Evolutionary conservation across 805 yeast species (phyloP).

Genomic region (Candida gorgasii): DNA sequence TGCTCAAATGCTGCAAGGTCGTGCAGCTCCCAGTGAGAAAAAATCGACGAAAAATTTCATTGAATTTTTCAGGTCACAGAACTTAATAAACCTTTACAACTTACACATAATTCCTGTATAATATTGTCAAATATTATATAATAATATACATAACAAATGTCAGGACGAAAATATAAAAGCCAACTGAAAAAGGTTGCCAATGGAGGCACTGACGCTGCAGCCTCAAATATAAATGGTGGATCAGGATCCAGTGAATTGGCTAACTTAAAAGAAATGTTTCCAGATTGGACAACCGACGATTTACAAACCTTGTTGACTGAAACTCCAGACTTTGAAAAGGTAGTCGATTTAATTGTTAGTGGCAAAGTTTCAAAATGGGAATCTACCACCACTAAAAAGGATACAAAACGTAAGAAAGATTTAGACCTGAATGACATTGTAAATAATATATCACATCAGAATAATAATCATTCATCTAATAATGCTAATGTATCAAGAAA

Average conservation of each 20-base stretch:
- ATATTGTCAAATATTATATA: constrained; percentile 5
- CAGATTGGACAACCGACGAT: constrained; percentile 92
- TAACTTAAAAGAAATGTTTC: constrained; percentile 83
- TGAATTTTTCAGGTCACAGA: constrained; percentile 6
- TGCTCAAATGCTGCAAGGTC: no score
- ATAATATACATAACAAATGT: constrained; percentile 14
- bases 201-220: constrained; percentile 20
- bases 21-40: constrained; percentile 10
- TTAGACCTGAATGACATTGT: constrained; percentile 13
- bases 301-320: constrained; percentile 74
- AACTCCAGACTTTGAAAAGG: constrained; percentile 72
- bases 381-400: constrained; percentile 69
- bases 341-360: constrained; percentile 84
- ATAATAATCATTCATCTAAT: constrained; percentile 4
- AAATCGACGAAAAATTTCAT: constrained; percentile 10
- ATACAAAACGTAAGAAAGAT: constrained; percentile 28
- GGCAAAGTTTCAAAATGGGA: constrained; percentile 94
- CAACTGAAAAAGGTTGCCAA: constrained; percentile 42
- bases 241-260: constrained; percentile 32
- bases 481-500: constrained; percentile 3
- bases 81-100: constrained; percentile 5
- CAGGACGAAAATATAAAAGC: constrained; percentile 46
- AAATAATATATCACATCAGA: constrained; percentile 5
- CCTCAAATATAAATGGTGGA: constrained; percentile 4
- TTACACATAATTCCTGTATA: constrained; percentile 6